phyloP scores from a whole-genome alignment of 2,329 filamentous ascomycete genomes.

The Beauveria medogensis region DNA sequence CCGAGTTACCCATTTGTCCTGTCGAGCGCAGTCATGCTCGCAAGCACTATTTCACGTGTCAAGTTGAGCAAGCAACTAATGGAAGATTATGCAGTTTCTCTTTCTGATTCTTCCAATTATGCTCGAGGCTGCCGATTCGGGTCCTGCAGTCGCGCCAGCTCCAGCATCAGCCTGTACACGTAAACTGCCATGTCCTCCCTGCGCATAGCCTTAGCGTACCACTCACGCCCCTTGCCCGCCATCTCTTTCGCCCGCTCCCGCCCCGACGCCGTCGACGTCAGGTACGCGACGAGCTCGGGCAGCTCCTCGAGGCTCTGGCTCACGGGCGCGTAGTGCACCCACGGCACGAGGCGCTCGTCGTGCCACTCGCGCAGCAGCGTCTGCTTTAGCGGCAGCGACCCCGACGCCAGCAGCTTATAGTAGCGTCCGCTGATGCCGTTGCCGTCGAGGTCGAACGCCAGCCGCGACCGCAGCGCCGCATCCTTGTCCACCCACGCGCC shows the following conservation, averaged over 20 bases:
- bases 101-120: not conserved
- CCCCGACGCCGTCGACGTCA: conserved; percentile 38
- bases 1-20: no score
- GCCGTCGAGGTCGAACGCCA: conserved; percentile 47
- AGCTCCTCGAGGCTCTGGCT: conserved; percentile 42
- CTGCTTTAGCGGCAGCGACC: conserved; percentile 41
- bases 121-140: conserved; percentile 11
- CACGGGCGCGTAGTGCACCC: conserved; percentile 50
- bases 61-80: no score
- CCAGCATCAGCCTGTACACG: conserved; percentile 52
- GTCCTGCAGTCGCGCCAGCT: conserved; percentile 39
- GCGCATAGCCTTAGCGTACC: conserved; percentile 45
- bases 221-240: conserved; percentile 44
- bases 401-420: conserved; percentile 40
- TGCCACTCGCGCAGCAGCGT: conserved; percentile 50
- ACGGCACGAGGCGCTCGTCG: conserved; percentile 45
- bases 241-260: conserved; percentile 39
- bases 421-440: conserved; percentile 48
- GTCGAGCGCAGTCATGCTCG: no score
- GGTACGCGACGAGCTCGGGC: conserved; percentile 40
- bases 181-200: conserved; percentile 53
- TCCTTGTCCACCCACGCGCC: conserved; percentile 26
- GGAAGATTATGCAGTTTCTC: not conserved
- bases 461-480: conserved; percentile 28
- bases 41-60: no score